Conservation (phyloP, 257 asterid genomes). For the Asclepias syriaca region DNA sequence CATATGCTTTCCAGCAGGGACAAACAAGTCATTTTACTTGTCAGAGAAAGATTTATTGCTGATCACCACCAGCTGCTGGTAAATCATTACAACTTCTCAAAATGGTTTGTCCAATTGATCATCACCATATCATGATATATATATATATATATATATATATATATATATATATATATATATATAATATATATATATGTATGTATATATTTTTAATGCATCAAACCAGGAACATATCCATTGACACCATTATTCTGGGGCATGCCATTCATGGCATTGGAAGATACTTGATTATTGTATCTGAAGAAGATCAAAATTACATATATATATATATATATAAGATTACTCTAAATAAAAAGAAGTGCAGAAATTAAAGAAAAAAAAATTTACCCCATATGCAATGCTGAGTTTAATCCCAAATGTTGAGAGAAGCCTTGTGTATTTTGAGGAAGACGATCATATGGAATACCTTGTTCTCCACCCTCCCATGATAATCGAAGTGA, state of each 20-base stretch:
- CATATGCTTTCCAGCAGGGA: background rate
- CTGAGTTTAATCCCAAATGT: constrained; percentile 20
- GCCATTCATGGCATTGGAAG: constrained; percentile 17
- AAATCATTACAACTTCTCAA: background rate
- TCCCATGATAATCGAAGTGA: constrained; percentile 18
- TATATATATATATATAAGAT: no score
- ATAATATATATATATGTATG: no score
- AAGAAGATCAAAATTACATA: background rate
- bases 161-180: no score
- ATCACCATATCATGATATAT: background rate
- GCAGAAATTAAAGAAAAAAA: background rate
- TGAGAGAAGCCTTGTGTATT: constrained; percentile 19
- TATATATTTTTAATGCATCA: constrained; percentile 17
- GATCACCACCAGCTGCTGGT: background rate
- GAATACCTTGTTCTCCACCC: constrained; percentile 15
- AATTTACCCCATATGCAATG: constrained; percentile 12
- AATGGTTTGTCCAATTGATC: background rate
- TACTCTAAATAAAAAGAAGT: background rate
- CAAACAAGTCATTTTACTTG: background rate
- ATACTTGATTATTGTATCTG: constrained; percentile 17
- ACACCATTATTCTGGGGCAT: constrained; percentile 11
- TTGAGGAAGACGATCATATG: constrained; percentile 8
- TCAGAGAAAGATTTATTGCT: background rate
- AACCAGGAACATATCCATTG: constrained; percentile 28
- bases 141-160: no score